Conservation (phyloP, 1,139 yeast species). For the Hemisphaericaspora subhashii region DNA sequence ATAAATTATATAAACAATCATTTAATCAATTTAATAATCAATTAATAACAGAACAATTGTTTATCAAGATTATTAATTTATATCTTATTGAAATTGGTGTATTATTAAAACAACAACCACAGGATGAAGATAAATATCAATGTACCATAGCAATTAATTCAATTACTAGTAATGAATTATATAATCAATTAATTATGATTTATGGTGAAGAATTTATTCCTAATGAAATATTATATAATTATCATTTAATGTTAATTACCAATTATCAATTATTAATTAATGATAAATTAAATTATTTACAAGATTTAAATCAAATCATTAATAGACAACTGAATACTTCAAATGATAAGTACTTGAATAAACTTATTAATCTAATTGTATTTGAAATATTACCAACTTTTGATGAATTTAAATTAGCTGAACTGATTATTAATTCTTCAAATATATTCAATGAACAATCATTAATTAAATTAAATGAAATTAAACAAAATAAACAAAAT, state of each 20-base stretch:
- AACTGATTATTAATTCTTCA: slow-evolving; percentile 24
- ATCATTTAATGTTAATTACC: slow-evolving; percentile 28
- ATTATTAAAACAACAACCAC: slow-evolving; percentile 18
- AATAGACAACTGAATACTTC: slow-evolving; percentile 1
- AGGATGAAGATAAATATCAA: slow-evolving; percentile 16
- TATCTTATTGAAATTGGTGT: slow-evolving; percentile 41
- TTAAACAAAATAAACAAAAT: slow-evolving; percentile 19
- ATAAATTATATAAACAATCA: slow-evolving; percentile 23
- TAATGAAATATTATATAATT: slow-evolving; percentile 34
- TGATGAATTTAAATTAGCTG: slow-evolving; percentile 30
- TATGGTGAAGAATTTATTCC: slow-evolving; percentile 27
- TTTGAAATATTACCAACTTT: slow-evolving; percentile 38
- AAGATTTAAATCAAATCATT: slow-evolving; percentile 13
- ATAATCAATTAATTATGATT: slow-evolving; percentile 9
- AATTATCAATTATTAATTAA: slow-evolving; percentile 18
- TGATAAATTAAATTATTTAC: slow-evolving; percentile 16
- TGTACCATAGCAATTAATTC: slow-evolving; percentile 21
- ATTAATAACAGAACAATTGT: slow-evolving; percentile 27
- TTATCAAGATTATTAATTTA: slow-evolving; percentile 35
- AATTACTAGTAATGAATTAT: slow-evolving; percentile 24
- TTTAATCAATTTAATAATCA: slow-evolving; percentile 26
- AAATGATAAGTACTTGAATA: slow-evolving; percentile 22
- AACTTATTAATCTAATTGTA: slow-evolving; percentile 34
- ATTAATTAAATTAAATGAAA: slow-evolving; percentile 18
- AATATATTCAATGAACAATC: slow-evolving; percentile 17